Base-by-base conservation (phyloP, 2,329 filamentous ascomycete species). In the Phaeosphaeria sp. region DNA sequence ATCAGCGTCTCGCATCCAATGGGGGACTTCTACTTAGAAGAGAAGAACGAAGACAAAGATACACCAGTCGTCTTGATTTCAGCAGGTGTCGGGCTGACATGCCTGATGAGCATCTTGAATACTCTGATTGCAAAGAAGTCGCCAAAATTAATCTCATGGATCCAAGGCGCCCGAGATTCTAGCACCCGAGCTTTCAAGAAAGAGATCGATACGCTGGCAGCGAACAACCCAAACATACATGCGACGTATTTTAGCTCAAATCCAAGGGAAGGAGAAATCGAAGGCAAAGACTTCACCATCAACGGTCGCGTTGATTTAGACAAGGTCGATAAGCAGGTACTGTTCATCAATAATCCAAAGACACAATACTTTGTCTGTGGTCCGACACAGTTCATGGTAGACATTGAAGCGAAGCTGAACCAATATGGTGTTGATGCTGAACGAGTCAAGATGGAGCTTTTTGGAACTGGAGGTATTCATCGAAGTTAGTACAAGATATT, bases 301-400 rank as follows among this genome's bases (percentile, higher is more conserved):
- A 76, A 78, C 8, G 86, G 89, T 3, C 81, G 86, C 7, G 76
- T 91, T 17, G 81, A 87, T 56, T 73, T 93, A n/a, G 75, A 79
- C 30, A 82, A 80, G 53, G 71, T 91, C 39, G 82, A 85, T 61
- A 72, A 76, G 22, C 78, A 84, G 0, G 79, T 85, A 46, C 77
- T 93, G n/a, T 86, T 83, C 63, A 71, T 88, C 1, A 77, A 80
- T 20, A 79, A 89, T 64, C 49, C 75, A 0, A 77, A 77, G 44
- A 82, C 91, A 0, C 80, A 87, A 68, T 93, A 92, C 74, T 93
- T 86, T 66, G 78, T 91, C 52, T 93, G 91, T 69, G 91, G 91
- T 0, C 90, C 91, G 0, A 81, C 83, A 58, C 71, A 74, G 7
- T 93, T 92, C 80, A 93, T 93, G 91, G 67, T 82, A 9, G 84